phyloP scores from a whole-genome alignment of 179 eudicot genomes.

The Corrigiola litoralis region DNA sequence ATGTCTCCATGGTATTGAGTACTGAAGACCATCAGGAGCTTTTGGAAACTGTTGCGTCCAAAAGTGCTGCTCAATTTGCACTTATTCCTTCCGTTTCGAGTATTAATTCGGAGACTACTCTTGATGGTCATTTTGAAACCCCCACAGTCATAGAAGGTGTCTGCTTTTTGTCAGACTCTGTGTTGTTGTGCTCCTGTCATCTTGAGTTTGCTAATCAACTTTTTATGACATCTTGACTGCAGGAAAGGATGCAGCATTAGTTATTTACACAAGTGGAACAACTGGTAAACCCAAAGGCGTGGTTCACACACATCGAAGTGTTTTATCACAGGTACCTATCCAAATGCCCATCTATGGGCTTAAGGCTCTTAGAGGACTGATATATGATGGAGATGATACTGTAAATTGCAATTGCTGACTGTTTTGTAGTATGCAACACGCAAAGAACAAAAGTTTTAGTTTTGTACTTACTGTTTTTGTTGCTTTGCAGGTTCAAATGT shows the following conservation, averaged over 20 bases:
- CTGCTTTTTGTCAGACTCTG: neutral
- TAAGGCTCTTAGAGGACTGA: neutral
- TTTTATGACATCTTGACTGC: conserved; percentile 9
- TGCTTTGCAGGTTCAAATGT: conserved; percentile 79
- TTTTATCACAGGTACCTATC: conserved; percentile 76
- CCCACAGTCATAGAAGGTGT: conserved; percentile 45
- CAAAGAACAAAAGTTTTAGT: neutral
- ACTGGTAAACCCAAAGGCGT: conserved; percentile 99
- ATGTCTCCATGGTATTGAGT: conserved; percentile 78
- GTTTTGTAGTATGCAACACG: neutral
- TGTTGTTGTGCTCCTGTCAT: neutral
- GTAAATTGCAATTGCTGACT: neutral
- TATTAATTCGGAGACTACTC: conserved; percentile 21
- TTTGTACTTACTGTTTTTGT: neutral
- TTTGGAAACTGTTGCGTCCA: conserved; percentile 77
- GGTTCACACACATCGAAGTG: conserved; percentile 86
- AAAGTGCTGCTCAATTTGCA: conserved; percentile 66
- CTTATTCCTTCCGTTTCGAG: conserved; percentile 64
- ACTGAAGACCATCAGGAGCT: conserved; percentile 86
- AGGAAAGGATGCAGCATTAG: conserved; percentile 82
- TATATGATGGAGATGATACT: neutral
- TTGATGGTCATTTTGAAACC: conserved; percentile 25
- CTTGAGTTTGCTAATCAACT: neutral
- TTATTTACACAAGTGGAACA: conserved; percentile 96
- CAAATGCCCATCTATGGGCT: neutral